These are phyloP conservation scores for Filobasidium uniguttulatum DNA, from an alignment of 1,284 basidiomycete species.

Conservation along the genomic window DNA sequence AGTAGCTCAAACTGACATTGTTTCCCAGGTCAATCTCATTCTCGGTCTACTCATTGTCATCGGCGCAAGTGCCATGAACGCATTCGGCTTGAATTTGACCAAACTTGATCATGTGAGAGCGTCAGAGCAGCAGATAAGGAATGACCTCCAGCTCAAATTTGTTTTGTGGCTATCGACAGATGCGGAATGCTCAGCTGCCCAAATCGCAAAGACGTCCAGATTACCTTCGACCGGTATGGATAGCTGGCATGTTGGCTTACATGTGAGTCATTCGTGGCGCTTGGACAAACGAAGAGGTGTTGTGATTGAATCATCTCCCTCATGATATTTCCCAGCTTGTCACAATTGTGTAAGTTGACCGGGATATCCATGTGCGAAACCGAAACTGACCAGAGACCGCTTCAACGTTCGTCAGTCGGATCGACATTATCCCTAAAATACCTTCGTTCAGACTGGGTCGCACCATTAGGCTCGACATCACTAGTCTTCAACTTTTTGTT, in stretches of 20 bases:
- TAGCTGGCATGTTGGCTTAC: conserved; percentile 36
- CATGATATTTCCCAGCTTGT: conserved; percentile 20
- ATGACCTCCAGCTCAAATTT: neutral
- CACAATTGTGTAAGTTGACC: conserved; percentile 29
- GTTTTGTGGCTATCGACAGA: conserved; percentile 1
- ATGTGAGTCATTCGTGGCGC: conserved; percentile 25
- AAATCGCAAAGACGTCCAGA: conserved; percentile 28
- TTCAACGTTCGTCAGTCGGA: conserved; percentile 22
- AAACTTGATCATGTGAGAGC: conserved; percentile 36
- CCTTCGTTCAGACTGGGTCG: conserved; percentile 38
- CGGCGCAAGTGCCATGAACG: conserved; percentile 30
- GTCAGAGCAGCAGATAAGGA: neutral
- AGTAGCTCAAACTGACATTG: too few relatives aligned
- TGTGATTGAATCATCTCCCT: neutral
- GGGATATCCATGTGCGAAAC: neutral
- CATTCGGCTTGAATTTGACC: conserved; percentile 36
- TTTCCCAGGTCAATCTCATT: conserved; percentile 27
- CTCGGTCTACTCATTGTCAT: conserved; percentile 36
- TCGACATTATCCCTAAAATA: conserved; percentile 35
- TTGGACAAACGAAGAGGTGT: neutral
- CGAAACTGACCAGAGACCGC: neutral
- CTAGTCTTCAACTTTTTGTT: conserved; percentile 39
- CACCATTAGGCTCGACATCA: conserved; percentile 32
- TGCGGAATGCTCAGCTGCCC: conserved; percentile 27
- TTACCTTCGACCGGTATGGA: conserved; percentile 33